These are phyloP conservation scores for Aureobasidium sp. DNA, from an alignment of 2,329 filamentous ascomycete genomes.

Conservation along the genomic window DNA sequence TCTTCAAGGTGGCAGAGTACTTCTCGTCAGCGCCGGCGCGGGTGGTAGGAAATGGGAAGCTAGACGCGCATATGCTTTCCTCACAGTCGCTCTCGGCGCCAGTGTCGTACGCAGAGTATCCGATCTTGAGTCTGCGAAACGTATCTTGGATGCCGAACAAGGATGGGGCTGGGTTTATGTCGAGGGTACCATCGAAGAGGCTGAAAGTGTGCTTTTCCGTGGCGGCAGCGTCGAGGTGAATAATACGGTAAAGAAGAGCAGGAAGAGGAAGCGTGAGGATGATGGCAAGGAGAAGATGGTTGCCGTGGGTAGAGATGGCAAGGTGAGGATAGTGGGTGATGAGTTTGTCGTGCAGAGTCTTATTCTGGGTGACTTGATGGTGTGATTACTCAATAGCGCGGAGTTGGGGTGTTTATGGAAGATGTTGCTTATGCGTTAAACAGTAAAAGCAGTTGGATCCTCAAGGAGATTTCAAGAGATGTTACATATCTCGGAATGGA, in stretches of 20 bases:
- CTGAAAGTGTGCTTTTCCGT: conserved; percentile 45
- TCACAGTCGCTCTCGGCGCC: conserved; percentile 72
- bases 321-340: conserved; percentile 64
- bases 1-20: conserved; percentile 21
- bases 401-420: too few relatives aligned
- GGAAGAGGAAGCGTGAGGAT: conserved; percentile 14
- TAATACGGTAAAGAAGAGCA: not conserved
- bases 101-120: conserved; percentile 57
- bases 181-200: conserved; percentile 55
- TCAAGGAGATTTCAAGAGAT: too few relatives aligned
- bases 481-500: too few relatives aligned
- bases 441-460: too few relatives aligned
- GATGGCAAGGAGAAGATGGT: conserved; percentile 31
- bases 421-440: too few relatives aligned
- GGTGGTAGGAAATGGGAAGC: conserved; percentile 49
- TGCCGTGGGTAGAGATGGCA: conserved; percentile 35
- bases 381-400: conserved; percentile 35
- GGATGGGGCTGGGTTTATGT: conserved; percentile 66
- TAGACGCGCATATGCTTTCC: conserved; percentile 68
- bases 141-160: conserved; percentile 48
- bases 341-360: conserved; percentile 90
- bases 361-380: conserved; percentile 73
- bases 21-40: conserved; percentile 44
- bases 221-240: conserved; percentile 14
- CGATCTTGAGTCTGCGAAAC: conserved; percentile 59